Conservation (phyloP, 331 rosid species). For the Telfairia occidentalis region DNA sequence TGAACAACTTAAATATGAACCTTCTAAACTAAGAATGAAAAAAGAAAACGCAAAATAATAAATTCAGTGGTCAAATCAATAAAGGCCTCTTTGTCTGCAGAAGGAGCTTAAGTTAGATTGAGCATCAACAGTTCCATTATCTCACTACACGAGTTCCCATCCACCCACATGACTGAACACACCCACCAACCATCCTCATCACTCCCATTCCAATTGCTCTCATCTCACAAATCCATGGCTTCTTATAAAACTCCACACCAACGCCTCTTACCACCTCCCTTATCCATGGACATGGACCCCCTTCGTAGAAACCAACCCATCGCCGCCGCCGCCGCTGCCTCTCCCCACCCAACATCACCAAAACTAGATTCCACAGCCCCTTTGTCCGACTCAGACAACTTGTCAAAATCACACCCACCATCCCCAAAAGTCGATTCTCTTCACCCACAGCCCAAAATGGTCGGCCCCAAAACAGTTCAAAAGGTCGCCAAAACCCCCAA, state of each 20-base stretch:
- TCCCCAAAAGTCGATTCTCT: not conserved
- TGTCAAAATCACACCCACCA: conserved; percentile 20
- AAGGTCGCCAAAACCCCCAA: not conserved
- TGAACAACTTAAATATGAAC: not conserved
- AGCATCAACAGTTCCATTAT: conserved; percentile 1
- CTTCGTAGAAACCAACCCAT: conserved; percentile 17
- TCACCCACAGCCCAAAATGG: not conserved
- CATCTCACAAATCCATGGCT: conserved; percentile 18
- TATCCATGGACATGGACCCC: conserved; percentile 32
- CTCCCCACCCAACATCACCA: conserved; percentile 12
- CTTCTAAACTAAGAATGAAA: not conserved
- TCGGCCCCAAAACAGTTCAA: not conserved
- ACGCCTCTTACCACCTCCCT: conserved; percentile 26
- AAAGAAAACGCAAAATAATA: not conserved
- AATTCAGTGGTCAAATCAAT: conserved; percentile 1
- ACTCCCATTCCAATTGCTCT: not conserved
- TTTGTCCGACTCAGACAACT: conserved; percentile 17
- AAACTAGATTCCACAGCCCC: conserved; percentile 38
- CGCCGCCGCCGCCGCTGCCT: conserved; percentile 13
- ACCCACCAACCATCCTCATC: not conserved
- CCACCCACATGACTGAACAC: not conserved
- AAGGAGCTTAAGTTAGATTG: not conserved
- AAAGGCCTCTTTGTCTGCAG: not conserved
- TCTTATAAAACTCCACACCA: conserved; percentile 36
- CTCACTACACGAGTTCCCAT: not conserved